phyloP scores from a whole-genome alignment of 2,329 filamentous ascomycete genomes.

The Cladosporium phlei region DNA sequence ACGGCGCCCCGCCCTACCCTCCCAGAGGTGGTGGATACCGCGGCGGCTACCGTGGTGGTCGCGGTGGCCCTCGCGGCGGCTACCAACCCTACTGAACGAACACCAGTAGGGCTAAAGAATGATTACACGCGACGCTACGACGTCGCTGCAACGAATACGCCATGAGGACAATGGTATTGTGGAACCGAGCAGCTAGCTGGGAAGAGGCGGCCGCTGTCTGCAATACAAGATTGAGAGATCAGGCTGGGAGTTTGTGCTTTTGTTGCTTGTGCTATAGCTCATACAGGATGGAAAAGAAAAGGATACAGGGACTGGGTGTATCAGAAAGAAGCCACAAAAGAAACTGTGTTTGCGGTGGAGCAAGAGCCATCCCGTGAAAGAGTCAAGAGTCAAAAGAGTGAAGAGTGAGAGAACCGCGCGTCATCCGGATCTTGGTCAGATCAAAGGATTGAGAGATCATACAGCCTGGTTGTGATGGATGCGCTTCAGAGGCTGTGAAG shows the following conservation, averaged over 20 bases:
- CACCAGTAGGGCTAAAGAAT: background rate
- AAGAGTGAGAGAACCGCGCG: background rate
- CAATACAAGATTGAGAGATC: background rate
- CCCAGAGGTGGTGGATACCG: constrained; percentile 40
- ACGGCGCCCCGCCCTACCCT: constrained; percentile 22
- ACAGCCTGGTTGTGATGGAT: too few species aligned
- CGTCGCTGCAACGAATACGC: background rate
- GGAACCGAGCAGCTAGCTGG: background rate
- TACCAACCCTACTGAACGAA: constrained; percentile 35
- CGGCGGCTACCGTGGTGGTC: constrained; percentile 33
- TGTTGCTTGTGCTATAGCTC: constrained; percentile 9
- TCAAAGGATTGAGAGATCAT: too few species aligned
- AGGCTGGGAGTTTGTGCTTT: background rate
- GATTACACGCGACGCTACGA: too few species aligned
- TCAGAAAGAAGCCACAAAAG: constrained; percentile 28
- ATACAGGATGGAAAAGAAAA: constrained; percentile 16
- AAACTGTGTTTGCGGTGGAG: constrained; percentile 10
- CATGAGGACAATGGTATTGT: background rate
- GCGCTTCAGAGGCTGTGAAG: too few species aligned
- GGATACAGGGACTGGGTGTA: constrained; percentile 13
- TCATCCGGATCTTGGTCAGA: background rate
- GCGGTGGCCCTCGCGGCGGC: constrained; percentile 31
- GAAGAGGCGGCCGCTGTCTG: background rate
- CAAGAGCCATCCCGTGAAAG: constrained; percentile 14
- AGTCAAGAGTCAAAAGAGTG: constrained; percentile 16